phyloP scores from a whole-genome alignment of 139 green algal genomes.

The Closterium sp. region DNA sequence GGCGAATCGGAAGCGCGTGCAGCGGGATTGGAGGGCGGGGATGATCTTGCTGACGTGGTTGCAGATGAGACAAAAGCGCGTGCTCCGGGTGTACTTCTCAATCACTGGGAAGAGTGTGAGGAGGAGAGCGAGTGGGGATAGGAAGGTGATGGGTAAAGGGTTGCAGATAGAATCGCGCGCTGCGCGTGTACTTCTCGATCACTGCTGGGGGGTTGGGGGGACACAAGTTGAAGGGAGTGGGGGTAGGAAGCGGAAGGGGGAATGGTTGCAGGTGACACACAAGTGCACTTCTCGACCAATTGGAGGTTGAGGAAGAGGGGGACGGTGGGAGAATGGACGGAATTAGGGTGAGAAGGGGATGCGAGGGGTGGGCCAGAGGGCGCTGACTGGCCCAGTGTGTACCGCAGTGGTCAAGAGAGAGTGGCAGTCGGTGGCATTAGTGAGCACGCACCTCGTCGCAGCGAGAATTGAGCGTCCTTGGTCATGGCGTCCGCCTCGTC shows the following conservation, averaged over 20 bases:
- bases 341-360: no score
- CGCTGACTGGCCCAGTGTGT: no score
- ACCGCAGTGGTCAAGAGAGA: no score
- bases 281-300: no score
- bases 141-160: not conserved
- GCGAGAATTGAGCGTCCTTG: slow-evolving; percentile 92
- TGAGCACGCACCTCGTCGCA: slow-evolving; percentile 80
- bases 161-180: slow-evolving; percentile 94
- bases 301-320: not conserved
- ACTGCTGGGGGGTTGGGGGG: slow-evolving; percentile 61
- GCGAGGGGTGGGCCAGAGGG: no score
- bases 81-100: slow-evolving; percentile 96
- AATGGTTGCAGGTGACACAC: slow-evolving; percentile 65
- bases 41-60: slow-evolving; percentile 99
- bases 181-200: slow-evolving; percentile 96
- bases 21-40: slow-evolving; percentile 92
- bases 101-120: slow-evolving; percentile 81
- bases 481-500: slow-evolving; percentile 99
- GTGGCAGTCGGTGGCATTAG: no score
- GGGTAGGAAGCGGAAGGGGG: not conserved
- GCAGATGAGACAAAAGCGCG: slow-evolving; percentile 98
- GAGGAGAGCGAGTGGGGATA: not conserved
- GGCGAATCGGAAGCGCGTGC: slow-evolving; percentile 93
- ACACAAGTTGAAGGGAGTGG: not conserved
- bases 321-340: not conserved